phyloP scores from a whole-genome alignment of 441 rosid species.

The Syzygium malaccense region DNA sequence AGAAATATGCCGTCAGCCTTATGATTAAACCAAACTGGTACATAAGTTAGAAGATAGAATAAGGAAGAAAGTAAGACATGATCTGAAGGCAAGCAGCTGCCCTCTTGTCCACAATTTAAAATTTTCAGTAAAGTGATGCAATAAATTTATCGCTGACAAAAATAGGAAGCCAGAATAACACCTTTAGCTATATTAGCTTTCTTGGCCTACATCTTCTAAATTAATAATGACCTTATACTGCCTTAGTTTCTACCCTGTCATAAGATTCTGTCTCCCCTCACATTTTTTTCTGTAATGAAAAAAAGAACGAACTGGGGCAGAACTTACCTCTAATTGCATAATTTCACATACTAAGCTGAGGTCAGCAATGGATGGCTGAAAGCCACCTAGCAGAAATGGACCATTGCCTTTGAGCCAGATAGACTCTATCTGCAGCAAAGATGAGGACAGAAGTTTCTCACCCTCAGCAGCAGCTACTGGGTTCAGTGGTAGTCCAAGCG shows the following conservation, averaged over 20 bases:
- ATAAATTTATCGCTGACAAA: not conserved
- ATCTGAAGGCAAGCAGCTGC: not conserved
- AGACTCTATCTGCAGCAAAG: conserved; percentile 56
- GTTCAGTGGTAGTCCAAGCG: conserved; percentile 44
- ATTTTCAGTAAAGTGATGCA: not conserved
- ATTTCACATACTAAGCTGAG: conserved; percentile 84
- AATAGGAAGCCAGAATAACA: not conserved
- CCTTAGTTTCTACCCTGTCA: not conserved
- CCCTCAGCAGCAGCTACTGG: conserved; percentile 58
- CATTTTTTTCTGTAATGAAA: not conserved
- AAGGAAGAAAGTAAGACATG: not conserved
- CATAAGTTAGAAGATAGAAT: not conserved
- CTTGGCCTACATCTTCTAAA: not conserved
- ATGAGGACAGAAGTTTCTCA: conserved; percentile 45
- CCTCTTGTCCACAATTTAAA: not conserved
- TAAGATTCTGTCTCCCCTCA: not conserved
- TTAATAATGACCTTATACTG: not conserved
- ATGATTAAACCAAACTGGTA: not conserved
- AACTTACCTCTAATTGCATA: conserved; percentile 81
- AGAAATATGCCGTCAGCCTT: not conserved
- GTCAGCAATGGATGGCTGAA: conserved; percentile 85
- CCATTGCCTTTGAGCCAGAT: conserved; percentile 76
- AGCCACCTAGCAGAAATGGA: conserved; percentile 59
- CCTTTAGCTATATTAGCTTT: not conserved
- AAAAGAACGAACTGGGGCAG: not conserved